Conservation (phyloP, 2,329 filamentous ascomycete species). For the Ophiostoma sp. region DNA sequence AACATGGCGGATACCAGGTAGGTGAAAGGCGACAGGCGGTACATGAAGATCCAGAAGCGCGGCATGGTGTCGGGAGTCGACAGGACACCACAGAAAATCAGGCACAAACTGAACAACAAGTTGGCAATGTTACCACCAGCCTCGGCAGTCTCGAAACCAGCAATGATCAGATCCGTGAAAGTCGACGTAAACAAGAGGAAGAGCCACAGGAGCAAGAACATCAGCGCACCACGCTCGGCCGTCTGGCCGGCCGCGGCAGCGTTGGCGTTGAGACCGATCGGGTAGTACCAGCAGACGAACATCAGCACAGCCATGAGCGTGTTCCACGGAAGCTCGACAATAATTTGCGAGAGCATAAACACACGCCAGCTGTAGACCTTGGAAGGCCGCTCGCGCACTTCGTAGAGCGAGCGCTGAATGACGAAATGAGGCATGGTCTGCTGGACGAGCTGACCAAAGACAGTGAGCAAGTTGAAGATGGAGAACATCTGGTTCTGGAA, state of each 20-base stretch:
- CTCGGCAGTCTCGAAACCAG: slow-evolving; percentile 66
- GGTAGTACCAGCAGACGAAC: slow-evolving; percentile 77
- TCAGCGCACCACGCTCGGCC: slow-evolving; percentile 69
- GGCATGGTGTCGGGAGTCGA: slow-evolving; percentile 60
- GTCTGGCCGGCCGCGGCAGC: slow-evolving; percentile 62
- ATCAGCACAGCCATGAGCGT: slow-evolving; percentile 68
- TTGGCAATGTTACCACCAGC: slow-evolving; percentile 66
- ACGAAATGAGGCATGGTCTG: slow-evolving; percentile 87
- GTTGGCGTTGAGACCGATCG: slow-evolving; percentile 73
- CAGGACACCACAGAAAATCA: slow-evolving; percentile 64
- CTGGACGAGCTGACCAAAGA: slow-evolving; percentile 77
- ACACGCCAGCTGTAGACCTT: slow-evolving; percentile 85
- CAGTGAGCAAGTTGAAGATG: slow-evolving; percentile 79
- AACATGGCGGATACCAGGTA: slow-evolving; percentile 77
- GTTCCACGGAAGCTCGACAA: slow-evolving; percentile 86
- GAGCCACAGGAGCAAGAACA: slow-evolving; percentile 79
- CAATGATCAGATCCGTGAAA: slow-evolving; percentile 73
- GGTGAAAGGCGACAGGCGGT: slow-evolving; percentile 77
- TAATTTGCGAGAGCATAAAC: slow-evolving; percentile 79
- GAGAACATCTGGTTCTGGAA: slow-evolving; percentile 85
- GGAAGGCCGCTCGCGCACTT: slow-evolving; percentile 79
- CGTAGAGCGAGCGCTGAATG: slow-evolving; percentile 76
- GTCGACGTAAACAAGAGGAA: slow-evolving; percentile 72
- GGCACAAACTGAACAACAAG: slow-evolving; percentile 57
- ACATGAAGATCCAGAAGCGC: slow-evolving; percentile 81